Percentiles rank a stretch among this genome's conserved stretches.
Evolutionary conservation across 495 filamentous ascomycete genomes (phyloP).

Genomic region (Xanthoparmelia taractica): DNA sequence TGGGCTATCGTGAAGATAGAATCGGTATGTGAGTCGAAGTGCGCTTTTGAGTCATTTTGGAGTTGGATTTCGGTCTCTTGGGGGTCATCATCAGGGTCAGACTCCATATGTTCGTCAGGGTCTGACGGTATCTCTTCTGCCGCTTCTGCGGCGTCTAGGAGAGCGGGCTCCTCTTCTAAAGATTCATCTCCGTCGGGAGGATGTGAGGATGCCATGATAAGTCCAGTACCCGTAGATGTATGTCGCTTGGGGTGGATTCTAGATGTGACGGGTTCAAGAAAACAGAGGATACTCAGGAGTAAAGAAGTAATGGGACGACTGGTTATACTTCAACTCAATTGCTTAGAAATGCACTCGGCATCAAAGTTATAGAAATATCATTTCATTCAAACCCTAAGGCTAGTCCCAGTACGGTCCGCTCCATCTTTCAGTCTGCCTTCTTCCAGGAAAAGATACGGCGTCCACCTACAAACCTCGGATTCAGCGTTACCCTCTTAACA

Average conservation of each 20-base stretch:
- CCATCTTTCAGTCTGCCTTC: constrained; percentile 1
- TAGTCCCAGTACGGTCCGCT: neutral
- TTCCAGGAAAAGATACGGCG: neutral
- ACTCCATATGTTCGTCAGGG: constrained; percentile 63
- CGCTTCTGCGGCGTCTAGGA: constrained; percentile 64
- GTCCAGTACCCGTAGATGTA: neutral
- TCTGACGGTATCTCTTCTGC: constrained; percentile 56
- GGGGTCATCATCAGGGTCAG: constrained; percentile 54
- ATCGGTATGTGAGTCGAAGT: constrained; percentile 84
- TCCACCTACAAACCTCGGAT: neutral
- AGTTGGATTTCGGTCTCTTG: constrained; percentile 67
- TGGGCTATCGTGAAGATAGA: constrained; percentile 88
- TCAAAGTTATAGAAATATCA: constrained; percentile 4
- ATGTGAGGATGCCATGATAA: constrained; percentile 41
- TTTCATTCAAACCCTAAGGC: constrained; percentile 2
- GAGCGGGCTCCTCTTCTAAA: constrained; percentile 45
- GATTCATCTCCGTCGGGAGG: constrained; percentile 41
- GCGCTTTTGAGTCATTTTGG: constrained; percentile 82
- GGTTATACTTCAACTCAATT: neutral
- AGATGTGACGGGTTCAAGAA: neutral
- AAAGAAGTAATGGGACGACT: neutral
- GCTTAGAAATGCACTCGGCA: constrained; percentile 16
- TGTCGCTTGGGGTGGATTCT: neutral
- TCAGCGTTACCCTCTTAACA: neutral
- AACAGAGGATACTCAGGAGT: neutral